Evolutionary conservation across 176 grass and related monocot genomes (phyloP).

Genomic region (Saccharum spontaneum): DNA sequence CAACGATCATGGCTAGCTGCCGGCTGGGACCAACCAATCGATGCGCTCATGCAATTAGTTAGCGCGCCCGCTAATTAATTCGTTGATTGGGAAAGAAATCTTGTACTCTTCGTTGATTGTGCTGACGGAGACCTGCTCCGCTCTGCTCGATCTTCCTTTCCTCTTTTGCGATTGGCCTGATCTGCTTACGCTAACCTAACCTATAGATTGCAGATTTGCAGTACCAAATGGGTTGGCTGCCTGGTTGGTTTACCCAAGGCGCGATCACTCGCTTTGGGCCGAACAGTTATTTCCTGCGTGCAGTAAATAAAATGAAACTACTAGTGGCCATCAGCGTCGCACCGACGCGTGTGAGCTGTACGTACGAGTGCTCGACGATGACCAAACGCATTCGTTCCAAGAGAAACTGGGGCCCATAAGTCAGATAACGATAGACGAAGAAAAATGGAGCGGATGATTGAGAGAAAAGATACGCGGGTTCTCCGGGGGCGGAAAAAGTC

Average conservation of each 20-base stretch:
- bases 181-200: constrained; percentile 7
- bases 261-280: neutral
- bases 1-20: too few relatives aligned
- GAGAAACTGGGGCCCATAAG: neutral
- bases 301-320: neutral
- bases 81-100: neutral
- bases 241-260: constrained; percentile 1
- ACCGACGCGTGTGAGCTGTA: neutral
- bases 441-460: neutral
- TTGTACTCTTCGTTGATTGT: neutral
- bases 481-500: too few relatives aligned
- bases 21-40: too few relatives aligned
- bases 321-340: neutral
- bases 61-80: too few relatives aligned
- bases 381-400: neutral
- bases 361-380: neutral
- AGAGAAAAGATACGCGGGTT: neutral
- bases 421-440: neutral
- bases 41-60: too few relatives aligned
- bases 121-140: neutral
- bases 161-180: neutral
- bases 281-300: neutral
- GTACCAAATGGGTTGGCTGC: constrained; percentile 4
- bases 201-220: neutral
- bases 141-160: neutral